Base-by-base conservation (phyloP, 495 filamentous ascomycete species). In the Penicillium herquei region DNA sequence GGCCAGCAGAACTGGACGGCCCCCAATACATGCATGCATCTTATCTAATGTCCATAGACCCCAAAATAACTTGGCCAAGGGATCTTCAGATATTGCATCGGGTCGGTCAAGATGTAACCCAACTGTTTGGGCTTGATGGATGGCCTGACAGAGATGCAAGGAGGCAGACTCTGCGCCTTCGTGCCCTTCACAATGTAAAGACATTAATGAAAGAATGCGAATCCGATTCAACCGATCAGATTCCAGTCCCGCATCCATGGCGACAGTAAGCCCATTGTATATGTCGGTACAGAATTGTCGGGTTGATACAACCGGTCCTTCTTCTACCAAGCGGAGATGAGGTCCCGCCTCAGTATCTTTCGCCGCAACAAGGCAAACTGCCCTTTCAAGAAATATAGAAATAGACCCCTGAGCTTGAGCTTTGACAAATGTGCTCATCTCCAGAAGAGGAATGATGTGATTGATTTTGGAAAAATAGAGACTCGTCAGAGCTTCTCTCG, bases 1-100 rank as follows among this genome's bases (percentile, higher is more conserved):
- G 52, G 85, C 80, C 57, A 91, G 78, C 21, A 88, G 61, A 41
- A 87, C 72, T 2, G 87, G 86, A 5, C 87, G 76, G 26, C 84
- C 86, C 50, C 83, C 82, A 39, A 87, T 83, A 17, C 81, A 77
- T 6, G 81, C 78, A 54, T 85, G 82, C 37, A 87, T 71, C 39
- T 85, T 81, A 61, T 91, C 87, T 7, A 90, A 62, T 10, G 83
- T 81, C 81, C 86, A 89, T 12, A 90, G 57, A 39, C 82, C 84
- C 73, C 84, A 88, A 54, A 89, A 87, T 0, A 89, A 68, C 11
- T 73, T 67, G 7, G 80, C 75, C n/a, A 74, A 57, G n/a, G 69
- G 59, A 39, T 77, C 68, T 57, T 65, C 58, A 45, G 66, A 49
- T 55, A 53, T 54, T 51, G 70, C 69, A 26, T 68, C 62, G 26